Evolutionary conservation across 306 rosid genomes (phyloP), one percentile per base, ranked within the genome.

Genomic region (Corylus avellana): DNA sequence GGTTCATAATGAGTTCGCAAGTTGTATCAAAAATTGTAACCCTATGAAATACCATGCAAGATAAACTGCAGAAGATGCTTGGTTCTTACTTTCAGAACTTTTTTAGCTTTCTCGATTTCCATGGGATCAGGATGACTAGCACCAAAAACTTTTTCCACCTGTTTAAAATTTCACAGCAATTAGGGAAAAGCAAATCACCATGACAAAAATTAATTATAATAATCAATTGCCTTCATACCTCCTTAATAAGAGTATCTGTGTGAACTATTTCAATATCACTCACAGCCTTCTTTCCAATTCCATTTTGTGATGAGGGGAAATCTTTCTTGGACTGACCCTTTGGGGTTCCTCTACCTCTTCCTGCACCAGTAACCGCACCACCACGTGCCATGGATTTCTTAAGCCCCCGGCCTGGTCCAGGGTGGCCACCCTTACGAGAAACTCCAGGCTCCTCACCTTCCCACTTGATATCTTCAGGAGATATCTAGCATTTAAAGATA

Each of bases 91-190:
- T 79, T 90, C 48, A 93, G 86, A 85, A 84, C 86, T 85, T 87
- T 91, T 87, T 93, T 93, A 66, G 98, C 97, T 82, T 88, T 88
- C 84, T 90, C 98, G 57, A 93, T 82, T 82, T 90, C 97, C 37
- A 64, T 12, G 29, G 91, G 90, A 71, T 93, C 97, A 2, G 92
- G 92, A 72, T 85, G 86, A 85, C 75, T 85, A 48, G 87, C 86
- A 56, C 87, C 77, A 77, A 93, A 93, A 75, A 93, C 91, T 85
- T 85, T 91, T 72, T 93, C 94, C 57, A 91, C 94, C 98, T 93
- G 92, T 66, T 75, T 49, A 73, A 78, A 73, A 58, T 79, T 84
- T 68, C 59, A 82, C 71, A 67, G 63, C 73, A 76, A 50, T 53
- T 50, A 46, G 73, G 59, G 59, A 75, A 80, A 73, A 66, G 50